A percentile compares a stretch with the other conserved stretches of the same genome.
Evolutionary conservation across 2,329 filamentous ascomycete genomes (phyloP).

Genomic region (Sphaerulina populicola): DNA sequence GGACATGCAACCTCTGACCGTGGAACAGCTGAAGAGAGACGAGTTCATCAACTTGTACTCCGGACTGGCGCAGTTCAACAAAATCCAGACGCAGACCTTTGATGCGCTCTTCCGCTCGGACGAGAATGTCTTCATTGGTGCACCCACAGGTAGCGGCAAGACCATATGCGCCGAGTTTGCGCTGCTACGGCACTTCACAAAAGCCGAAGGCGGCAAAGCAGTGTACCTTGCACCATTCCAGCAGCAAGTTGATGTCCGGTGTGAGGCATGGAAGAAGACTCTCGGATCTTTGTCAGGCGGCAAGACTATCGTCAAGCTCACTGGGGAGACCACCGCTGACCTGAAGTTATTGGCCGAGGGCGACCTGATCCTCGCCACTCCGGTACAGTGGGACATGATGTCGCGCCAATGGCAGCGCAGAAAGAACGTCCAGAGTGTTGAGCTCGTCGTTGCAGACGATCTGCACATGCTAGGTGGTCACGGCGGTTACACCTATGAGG

Average conservation of each 20-base stretch:
- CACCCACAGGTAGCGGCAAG: conserved; percentile 92
- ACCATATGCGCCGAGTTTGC: conserved; percentile 95
- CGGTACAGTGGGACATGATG: conserved; percentile 88
- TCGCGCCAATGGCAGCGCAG: conserved; percentile 94
- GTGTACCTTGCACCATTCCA: conserved; percentile 95
- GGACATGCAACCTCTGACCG: conserved; percentile 82
- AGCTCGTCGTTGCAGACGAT: conserved; percentile 90
- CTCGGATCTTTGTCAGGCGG: conserved; percentile 65
- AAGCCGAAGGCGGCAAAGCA: conserved; percentile 62
- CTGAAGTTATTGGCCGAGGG: conserved; percentile 78
- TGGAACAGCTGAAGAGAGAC: conserved; percentile 76
- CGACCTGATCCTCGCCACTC: conserved; percentile 86
- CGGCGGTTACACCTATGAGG: conserved; percentile 84
- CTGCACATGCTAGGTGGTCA: conserved; percentile 85
- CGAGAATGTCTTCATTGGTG: conserved; percentile 86
- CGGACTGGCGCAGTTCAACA: conserved; percentile 83
- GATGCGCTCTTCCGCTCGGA: conserved; percentile 85
- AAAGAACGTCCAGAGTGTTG: conserved; percentile 86
- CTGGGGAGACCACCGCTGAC: conserved; percentile 84
- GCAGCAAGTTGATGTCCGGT: conserved; percentile 74
- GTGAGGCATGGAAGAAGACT: conserved; percentile 77
- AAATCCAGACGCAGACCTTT: conserved; percentile 94
- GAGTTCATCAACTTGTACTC: conserved; percentile 78
- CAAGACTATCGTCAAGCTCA: conserved; percentile 86
- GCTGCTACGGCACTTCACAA: conserved; percentile 77